Base-by-base conservation (phyloP, 2,329 filamentous ascomycete genomes). In the Colletotrichum eremochloae region DNA sequence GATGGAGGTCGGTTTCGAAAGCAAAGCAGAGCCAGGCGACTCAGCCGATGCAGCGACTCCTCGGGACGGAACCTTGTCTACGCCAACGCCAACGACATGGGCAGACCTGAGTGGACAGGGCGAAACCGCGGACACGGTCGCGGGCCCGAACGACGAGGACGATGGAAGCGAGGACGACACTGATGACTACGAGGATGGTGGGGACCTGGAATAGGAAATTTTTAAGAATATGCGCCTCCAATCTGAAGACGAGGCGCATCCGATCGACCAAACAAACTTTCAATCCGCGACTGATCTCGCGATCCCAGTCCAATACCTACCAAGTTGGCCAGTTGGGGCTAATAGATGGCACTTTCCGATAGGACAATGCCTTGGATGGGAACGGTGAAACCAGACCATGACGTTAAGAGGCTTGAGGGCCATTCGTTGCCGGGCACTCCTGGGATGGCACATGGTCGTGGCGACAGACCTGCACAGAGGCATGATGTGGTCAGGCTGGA, bases 21-120 rank as follows among this genome's bases (percentile, higher is more conserved):
- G 12, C 50, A 48, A 57, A 12, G 24, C 55, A 29, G 40, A 12
- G 20, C 40, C 40, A 29, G 38, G n/a, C 24, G 29, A 24, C 48
- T 38, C 50, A 7, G 40, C 46, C 33, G 67, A 42, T 33, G 48
- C 58, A 33, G 58, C 62, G 14, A 57, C 46, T 3, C 12, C 60
- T 2, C 50, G 15, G 18, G 52, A 62, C 0, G 56, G 60, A 58
- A 57, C 65, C 20, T 56, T 82, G 48, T 83, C 82, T 7, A 81
- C 76, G 15, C 80, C 80, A 1, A 84, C 82, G 11, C 82, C 81
- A 7, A 71, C 64, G 5, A 76, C 74, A 38, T 84, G 82, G 82
- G 76, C 78, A 7, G 81, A 82, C 20, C 67, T 83, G 20, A 63
- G 73, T 2, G 74, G 63, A 12, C 68, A 63, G 33, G 74, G 73